Evolutionary conservation across 2,329 filamentous ascomycete species (phyloP).

Genomic region (Tolypocladium sp.): DNA sequence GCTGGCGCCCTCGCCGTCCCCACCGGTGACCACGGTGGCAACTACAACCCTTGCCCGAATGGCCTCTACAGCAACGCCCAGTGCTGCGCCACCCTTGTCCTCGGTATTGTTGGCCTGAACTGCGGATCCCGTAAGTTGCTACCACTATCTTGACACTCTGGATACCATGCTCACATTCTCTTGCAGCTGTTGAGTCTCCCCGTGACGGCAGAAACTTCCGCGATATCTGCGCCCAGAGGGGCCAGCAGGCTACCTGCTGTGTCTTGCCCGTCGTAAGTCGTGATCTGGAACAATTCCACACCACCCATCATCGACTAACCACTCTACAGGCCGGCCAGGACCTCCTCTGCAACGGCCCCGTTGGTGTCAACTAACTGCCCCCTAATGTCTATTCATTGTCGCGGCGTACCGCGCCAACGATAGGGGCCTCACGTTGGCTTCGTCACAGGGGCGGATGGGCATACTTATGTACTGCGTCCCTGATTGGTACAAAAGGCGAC

Average conservation of each 20-base stretch:
- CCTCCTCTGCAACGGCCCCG: background rate
- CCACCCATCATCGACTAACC: too few species aligned
- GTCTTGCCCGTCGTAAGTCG: slow-evolving; percentile 5
- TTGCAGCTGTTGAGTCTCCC: background rate
- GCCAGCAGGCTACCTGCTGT: slow-evolving; percentile 5
- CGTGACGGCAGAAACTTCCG: background rate
- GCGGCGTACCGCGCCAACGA: background rate
- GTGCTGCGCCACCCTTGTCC: slow-evolving; percentile 8
- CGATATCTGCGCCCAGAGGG: background rate
- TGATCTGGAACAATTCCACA: background rate
- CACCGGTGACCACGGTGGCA: background rate
- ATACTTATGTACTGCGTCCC: too few species aligned
- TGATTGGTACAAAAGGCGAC: background rate
- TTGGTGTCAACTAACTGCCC: background rate
- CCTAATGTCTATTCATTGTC: background rate
- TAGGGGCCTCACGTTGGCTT: background rate
- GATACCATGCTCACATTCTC: background rate
- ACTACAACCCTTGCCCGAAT: background rate
- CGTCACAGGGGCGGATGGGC: background rate
- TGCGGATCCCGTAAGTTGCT: slow-evolving; percentile 6
- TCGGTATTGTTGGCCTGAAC: slow-evolving; percentile 5
- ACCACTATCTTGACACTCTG: background rate
- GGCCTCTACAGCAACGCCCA: slow-evolving; percentile 6
- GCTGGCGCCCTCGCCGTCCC: slow-evolving; percentile 8
- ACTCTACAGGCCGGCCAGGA: background rate